Percentiles rank a stretch among this genome's conserved stretches.
phyloP scores from a whole-genome alignment of 2,329 filamentous ascomycete genomes.

The Diaporthe velutina region DNA sequence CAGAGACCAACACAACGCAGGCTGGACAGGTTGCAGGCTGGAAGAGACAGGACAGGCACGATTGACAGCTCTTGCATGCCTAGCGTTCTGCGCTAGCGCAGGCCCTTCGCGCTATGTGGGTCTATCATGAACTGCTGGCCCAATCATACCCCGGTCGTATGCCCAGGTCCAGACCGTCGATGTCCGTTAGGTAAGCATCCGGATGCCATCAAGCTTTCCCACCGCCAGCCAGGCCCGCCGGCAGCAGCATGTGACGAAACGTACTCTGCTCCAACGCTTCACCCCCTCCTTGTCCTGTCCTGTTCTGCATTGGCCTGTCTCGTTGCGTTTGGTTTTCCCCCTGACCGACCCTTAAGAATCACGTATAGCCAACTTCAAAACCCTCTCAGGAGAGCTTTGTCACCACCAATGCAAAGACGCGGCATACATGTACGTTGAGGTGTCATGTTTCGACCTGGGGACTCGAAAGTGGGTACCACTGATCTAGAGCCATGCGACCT shows the following conservation, averaged over 20 bases:
- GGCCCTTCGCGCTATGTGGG: conserved; percentile 27
- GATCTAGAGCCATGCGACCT: conserved; percentile 23
- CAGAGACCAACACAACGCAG: neutral
- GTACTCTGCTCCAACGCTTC: neutral
- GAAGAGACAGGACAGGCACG: conserved; percentile 20
- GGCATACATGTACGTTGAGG: neutral
- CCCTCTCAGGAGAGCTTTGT: neutral
- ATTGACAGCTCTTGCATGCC: conserved; percentile 30
- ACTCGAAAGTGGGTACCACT: conserved; percentile 17
- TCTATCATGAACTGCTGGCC: neutral
- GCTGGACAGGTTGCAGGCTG: neutral
- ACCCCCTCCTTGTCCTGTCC: neutral
- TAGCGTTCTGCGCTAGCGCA: conserved; percentile 28
- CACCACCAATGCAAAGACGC: neutral
- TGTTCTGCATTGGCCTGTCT: neutral
- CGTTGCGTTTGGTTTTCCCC: neutral
- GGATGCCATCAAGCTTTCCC: conserved; percentile 10
- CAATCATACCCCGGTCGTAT: conserved; percentile 6
- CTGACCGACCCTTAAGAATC: neutral
- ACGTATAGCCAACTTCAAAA: neutral
- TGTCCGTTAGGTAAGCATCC: conserved; percentile 11
- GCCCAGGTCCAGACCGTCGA: conserved; percentile 16
- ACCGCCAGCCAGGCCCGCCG: neutral
- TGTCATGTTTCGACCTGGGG: conserved; percentile 2
- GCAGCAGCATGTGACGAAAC: conserved; percentile 25